phyloP scores from a whole-genome alignment of 257 asterid genomes.

The Gardenia jasminoides region DNA sequence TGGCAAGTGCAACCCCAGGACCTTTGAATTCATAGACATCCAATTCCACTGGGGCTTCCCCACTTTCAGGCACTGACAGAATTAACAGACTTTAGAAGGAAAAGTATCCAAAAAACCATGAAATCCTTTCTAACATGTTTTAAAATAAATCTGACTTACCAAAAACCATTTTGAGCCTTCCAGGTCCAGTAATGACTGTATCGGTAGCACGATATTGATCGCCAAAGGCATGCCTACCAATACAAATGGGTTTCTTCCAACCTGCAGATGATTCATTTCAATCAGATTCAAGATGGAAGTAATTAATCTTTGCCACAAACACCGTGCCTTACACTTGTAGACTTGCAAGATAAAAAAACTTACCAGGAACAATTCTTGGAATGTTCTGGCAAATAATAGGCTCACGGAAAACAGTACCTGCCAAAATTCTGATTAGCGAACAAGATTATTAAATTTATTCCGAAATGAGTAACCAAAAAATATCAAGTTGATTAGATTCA shows the following conservation, averaged over 20 bases:
- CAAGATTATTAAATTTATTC: not conserved
- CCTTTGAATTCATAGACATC: slow-evolving; percentile 74
- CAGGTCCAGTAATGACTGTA: slow-evolving; percentile 65
- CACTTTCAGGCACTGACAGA: slow-evolving; percentile 67
- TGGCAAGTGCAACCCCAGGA: slow-evolving; percentile 89
- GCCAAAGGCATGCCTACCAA: slow-evolving; percentile 95
- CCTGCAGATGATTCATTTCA: slow-evolving; percentile 42
- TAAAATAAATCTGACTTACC: slow-evolving; percentile 44
- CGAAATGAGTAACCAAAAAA: not conserved
- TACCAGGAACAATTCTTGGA: slow-evolving; percentile 87
- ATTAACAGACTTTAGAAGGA: slow-evolving; percentile 2
- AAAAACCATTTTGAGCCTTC: slow-evolving; percentile 87
- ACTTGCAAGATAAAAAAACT: slow-evolving; percentile 16
- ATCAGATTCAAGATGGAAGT: slow-evolving; percentile 2
- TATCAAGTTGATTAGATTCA: not conserved
- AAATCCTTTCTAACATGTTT: not conserved
- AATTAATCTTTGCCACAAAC: slow-evolving; percentile 13
- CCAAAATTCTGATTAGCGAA: slow-evolving; percentile 7
- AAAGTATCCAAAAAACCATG: slow-evolving; percentile 5
- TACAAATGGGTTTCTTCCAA: slow-evolving; percentile 92
- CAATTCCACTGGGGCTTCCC: slow-evolving; percentile 56
- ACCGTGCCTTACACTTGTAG: slow-evolving; percentile 7
- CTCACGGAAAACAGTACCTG: slow-evolving; percentile 95
- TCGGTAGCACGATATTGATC: slow-evolving; percentile 95
- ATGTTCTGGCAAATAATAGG: slow-evolving; percentile 80